Base-by-base conservation (phyloP, 768 basidiomycete genomes). In the Boletus pseudo-olivaceus region DNA sequence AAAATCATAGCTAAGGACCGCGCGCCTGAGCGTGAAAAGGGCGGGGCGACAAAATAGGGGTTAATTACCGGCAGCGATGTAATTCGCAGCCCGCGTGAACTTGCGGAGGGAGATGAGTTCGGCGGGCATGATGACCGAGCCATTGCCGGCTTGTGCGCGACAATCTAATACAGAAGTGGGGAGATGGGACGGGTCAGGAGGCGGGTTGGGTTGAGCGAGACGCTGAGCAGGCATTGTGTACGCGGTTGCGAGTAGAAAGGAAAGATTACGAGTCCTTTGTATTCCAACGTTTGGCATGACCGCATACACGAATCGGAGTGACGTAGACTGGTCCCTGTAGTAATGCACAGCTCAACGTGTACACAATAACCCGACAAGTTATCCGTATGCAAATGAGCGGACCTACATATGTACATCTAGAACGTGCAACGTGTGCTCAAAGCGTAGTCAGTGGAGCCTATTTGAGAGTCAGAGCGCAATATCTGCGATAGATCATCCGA, bases 1-100 rank as follows among this genome's bases (percentile, higher is more conserved):
- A 91, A 95, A 57, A 94, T 93, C 88, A 89, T 91, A 1, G 90
- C 90, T 84, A 51, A 40, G 26, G 50, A 27, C 33, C 6, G 38
- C 2, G 19, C 1, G 14, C 20, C 8, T 61, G 52, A 63, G 30
- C 41, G 38, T 39, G 17, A 44, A 23, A 7, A 20, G 6, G 19
- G 27, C 17, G 34, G 26, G 9, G 35, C 2, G 3, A 26, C 7
- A 3, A 7, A 10, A 41, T 41, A 49, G 40, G 49, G 58, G n/a
- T 7, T 49, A 60, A 73, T n/a, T 55, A 84, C 85, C 84, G 33
- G 85, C 84, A 49, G 87, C 76, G 47, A 89, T 83, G 60, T 87
- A 89, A 67, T 86, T 77, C 14, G 85, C 85, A 43, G 85, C 82
- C 17, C 81, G 75, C 34, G 79, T 75, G 65, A 86, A 88, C 57